These are phyloP conservation scores for Adansonia grandidieri DNA, from an alignment of 441 rosid genomes.

Conservation along the genomic window DNA sequence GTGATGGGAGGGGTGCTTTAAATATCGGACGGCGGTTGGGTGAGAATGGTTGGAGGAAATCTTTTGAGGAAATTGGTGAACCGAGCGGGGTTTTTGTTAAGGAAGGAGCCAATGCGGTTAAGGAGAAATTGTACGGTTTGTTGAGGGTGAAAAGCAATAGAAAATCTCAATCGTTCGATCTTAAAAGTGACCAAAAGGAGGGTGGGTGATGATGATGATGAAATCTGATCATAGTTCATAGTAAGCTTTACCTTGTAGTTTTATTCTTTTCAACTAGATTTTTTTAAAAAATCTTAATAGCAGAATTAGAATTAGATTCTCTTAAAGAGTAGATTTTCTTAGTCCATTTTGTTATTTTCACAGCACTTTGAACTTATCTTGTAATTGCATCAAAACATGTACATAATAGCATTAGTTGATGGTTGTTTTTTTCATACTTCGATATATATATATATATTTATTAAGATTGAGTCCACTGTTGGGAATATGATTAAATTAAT, in stretches of 20 bases:
- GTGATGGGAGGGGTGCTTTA: slow-evolving; percentile 53
- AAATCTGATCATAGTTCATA: background rate
- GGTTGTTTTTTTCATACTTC: background rate
- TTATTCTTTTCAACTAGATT: background rate
- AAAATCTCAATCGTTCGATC: slow-evolving; percentile 46
- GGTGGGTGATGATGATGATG: slow-evolving; percentile 16
- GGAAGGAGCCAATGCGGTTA: slow-evolving; percentile 54
- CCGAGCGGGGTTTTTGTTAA: slow-evolving; percentile 45
- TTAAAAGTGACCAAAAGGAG: background rate
- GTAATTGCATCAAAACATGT: background rate
- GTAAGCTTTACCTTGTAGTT: background rate
- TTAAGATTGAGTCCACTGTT: no score
- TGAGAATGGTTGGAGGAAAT: slow-evolving; percentile 35
- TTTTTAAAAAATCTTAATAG: background rate
- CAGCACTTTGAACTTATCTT: background rate
- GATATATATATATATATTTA: no score
- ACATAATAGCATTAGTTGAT: background rate
- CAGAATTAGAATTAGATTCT: background rate
- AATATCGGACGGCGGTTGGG: slow-evolving; percentile 37
- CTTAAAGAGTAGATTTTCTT: background rate
- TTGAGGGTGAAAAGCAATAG: slow-evolving; percentile 52
- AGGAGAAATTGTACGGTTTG: slow-evolving; percentile 72
- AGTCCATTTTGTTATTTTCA: background rate
- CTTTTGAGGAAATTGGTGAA: slow-evolving; percentile 43
- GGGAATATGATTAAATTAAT: no score